Evolutionary conservation across 805 yeast species (phyloP).

Genomic region (Candida glaebosa): DNA sequence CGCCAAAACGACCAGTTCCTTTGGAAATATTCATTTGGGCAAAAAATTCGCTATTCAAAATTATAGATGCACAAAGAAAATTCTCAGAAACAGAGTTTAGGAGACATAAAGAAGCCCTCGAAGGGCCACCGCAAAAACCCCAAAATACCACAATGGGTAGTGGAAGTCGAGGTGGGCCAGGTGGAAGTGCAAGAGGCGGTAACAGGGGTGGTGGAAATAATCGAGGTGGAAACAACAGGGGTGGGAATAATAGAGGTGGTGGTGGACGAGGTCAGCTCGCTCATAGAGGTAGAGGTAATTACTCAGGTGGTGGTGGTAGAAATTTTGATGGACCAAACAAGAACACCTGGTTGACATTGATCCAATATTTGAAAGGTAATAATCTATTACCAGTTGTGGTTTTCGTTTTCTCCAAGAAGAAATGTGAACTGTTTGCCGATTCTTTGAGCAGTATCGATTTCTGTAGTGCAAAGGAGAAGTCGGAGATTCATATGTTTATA

Average conservation of each 20-base stretch:
- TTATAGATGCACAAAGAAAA: constrained; percentile 69
- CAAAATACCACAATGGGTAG: constrained; percentile 25
- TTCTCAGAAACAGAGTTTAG: constrained; percentile 65
- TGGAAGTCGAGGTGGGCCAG: constrained; percentile 40
- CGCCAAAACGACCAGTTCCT: constrained; percentile 96
- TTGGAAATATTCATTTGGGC: constrained; percentile 85
- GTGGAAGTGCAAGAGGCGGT: constrained; percentile 46
- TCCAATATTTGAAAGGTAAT: constrained; percentile 63
- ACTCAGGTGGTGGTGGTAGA: constrained; percentile 31
- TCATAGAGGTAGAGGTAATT: constrained; percentile 15
- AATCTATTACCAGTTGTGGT: constrained; percentile 86
- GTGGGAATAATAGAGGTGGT: constrained; percentile 24
- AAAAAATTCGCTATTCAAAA: constrained; percentile 65
- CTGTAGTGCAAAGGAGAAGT: constrained; percentile 78
- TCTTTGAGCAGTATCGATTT: constrained; percentile 71
- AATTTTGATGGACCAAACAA: constrained; percentile 64
- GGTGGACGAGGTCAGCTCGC: constrained; percentile 9
- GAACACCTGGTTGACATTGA: constrained; percentile 71
- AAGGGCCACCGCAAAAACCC: constrained; percentile 33
- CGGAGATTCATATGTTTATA: constrained; percentile 90
- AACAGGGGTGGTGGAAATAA: constrained; percentile 21
- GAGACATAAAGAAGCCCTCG: constrained; percentile 52
- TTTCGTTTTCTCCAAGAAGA: constrained; percentile 89
- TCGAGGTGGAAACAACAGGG: not conserved
- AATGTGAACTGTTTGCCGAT: constrained; percentile 91